phyloP scores from a whole-genome alignment of 768 basidiomycete species.

The Suillus subluteus region DNA sequence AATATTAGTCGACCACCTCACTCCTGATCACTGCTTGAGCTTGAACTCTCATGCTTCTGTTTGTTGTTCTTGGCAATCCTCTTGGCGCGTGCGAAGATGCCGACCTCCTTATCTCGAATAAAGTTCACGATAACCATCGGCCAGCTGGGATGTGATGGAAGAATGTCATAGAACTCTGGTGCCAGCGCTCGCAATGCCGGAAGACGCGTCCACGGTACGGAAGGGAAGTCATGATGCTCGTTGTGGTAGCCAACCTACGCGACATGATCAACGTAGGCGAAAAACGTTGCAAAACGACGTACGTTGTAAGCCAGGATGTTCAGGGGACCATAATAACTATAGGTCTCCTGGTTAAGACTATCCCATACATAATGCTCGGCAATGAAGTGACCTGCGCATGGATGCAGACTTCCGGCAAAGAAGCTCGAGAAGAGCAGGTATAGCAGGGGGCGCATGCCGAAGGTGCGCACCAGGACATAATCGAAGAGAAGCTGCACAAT shows the following conservation, averaged over 20 bases:
- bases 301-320: slow-evolving; percentile 95
- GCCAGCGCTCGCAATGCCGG: slow-evolving; percentile 82
- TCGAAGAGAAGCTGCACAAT: slow-evolving; percentile 72
- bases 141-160: slow-evolving; percentile 92
- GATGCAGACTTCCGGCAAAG: slow-evolving; percentile 96
- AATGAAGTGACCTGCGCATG: slow-evolving; percentile 96
- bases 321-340: slow-evolving; percentile 92
- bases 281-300: slow-evolving; percentile 30
- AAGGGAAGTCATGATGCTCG: slow-evolving; percentile 99
- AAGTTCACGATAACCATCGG: slow-evolving; percentile 94
- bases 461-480: slow-evolving; percentile 57
- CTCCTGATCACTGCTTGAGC: slow-evolving; percentile 18
- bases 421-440: slow-evolving; percentile 91
- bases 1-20: slow-evolving; percentile 12
- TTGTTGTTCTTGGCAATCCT: slow-evolving; percentile 50
- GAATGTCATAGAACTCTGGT: slow-evolving; percentile 87
- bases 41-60: slow-evolving; percentile 17
- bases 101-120: slow-evolving; percentile 87
- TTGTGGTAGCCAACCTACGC: slow-evolving; percentile 95
- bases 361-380: slow-evolving; percentile 98
- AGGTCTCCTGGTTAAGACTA: slow-evolving; percentile 91
- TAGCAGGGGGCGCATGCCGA: slow-evolving; percentile 56
- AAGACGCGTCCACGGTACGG: slow-evolving; percentile 92
- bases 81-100: slow-evolving; percentile 88
- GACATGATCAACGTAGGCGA: slow-evolving; percentile 8